Percentiles rank a stretch among this genome's conserved stretches.
Evolutionary conservation across 176 grass and related monocot genomes (phyloP).

Genomic region (Juncus inflexus): DNA sequence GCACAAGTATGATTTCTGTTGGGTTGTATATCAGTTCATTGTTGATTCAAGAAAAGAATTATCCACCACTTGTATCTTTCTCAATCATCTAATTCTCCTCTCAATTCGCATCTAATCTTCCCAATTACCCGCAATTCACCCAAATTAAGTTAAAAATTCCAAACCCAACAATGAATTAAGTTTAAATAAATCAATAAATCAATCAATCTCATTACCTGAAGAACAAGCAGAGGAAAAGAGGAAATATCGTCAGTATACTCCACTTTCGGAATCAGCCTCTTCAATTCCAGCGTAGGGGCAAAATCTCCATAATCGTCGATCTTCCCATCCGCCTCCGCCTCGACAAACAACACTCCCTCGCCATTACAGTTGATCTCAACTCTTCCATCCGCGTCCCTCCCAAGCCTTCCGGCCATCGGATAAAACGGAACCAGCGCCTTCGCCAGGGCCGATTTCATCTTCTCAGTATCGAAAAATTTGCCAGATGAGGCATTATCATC

Average conservation of each 20-base stretch:
- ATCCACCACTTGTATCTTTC: no score
- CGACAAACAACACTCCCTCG: constrained; percentile 70
- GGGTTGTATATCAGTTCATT: no score
- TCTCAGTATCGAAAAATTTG: constrained; percentile 56
- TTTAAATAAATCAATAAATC: background rate
- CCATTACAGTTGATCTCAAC: constrained; percentile 88
- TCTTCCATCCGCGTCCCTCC: constrained; percentile 68
- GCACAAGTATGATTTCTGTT: no score
- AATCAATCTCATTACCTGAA: constrained; percentile 45
- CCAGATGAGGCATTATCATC: background rate
- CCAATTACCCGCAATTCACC: background rate
- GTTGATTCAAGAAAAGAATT: no score
- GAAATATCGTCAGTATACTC: constrained; percentile 81
- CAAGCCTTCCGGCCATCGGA: constrained; percentile 81
- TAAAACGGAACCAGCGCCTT: constrained; percentile 78
- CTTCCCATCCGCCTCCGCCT: constrained; percentile 56
- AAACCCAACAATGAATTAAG: background rate
- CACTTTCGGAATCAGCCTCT: constrained; percentile 69
- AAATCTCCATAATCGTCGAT: constrained; percentile 87
- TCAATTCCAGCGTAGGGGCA: constrained; percentile 83
- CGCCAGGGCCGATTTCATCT: constrained; percentile 58
- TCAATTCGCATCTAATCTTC: background rate
- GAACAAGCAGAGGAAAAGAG: constrained; percentile 71
- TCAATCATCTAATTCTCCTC: background rate
- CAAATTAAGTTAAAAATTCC: background rate